phyloP scores from a whole-genome alignment of 148 eudicot genomes.

The Diospyros lotus region DNA sequence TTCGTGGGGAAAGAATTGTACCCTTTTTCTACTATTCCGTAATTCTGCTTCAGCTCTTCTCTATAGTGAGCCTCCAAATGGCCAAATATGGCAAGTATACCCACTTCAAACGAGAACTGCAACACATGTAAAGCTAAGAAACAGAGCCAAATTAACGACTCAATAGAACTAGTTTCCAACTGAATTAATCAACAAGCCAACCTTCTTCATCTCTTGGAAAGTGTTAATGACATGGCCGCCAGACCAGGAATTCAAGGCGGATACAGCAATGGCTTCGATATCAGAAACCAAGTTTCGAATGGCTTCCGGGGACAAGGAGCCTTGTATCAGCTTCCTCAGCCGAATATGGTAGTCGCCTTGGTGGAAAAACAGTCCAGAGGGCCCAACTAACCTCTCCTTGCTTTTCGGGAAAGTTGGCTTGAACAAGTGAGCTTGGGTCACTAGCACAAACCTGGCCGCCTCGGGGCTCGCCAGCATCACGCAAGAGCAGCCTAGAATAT shows the following conservation, averaged over 20 bases:
- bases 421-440: constrained; percentile 42
- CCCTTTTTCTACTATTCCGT: constrained; percentile 36
- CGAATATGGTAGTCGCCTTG: constrained; percentile 44
- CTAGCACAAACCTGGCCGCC: constrained; percentile 42
- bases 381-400: constrained; percentile 52
- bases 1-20: constrained; percentile 48
- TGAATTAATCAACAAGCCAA: constrained; percentile 2
- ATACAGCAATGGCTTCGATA: constrained; percentile 31
- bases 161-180: too few relatives aligned
- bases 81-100: constrained; percentile 47
- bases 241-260: constrained; percentile 35
- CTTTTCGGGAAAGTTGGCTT: constrained; percentile 57
- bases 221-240: constrained; percentile 31
- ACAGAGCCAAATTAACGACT: neutral
- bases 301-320: constrained; percentile 36
- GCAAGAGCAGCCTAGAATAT: constrained; percentile 46
- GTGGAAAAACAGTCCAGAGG: constrained; percentile 48
- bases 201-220: constrained; percentile 55
- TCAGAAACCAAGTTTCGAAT: constrained; percentile 21
- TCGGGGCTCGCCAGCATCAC: constrained; percentile 60
- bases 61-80: constrained; percentile 35
- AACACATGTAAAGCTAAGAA: constrained; percentile 11
- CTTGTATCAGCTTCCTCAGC: constrained; percentile 43
- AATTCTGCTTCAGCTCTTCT: constrained; percentile 44
- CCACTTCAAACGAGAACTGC: constrained; percentile 53